Evolutionary conservation across 768 basidiomycete species (phyloP), one percentile per base, ranked within the genome.

Genomic region (Mycena vitilis): DNA sequence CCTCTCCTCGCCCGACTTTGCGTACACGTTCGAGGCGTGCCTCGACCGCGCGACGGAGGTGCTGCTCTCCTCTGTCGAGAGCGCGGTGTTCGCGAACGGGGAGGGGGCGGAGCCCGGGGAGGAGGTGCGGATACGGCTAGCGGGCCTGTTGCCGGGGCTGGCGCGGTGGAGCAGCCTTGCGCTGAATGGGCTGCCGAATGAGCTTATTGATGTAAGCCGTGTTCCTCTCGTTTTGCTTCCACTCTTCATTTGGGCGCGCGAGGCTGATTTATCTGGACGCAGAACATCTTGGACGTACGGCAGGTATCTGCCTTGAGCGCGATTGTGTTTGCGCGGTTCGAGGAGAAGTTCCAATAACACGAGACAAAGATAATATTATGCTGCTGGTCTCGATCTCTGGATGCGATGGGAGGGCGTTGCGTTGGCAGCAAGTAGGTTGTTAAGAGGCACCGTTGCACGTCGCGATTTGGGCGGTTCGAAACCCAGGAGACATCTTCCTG

Each of bases 201-300:
- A 93, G 76, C 81, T 95, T 71, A 86, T 95, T 34, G 94, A 96
- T 81, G 95, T 95, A n/a, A n/a, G n/a, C n/a, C n/a, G 75, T 78
- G 92, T 86, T 5, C 36, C 10, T 36, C 23, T 9, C 54, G 49
- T 45, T 47, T 49, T 65, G 18, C 64, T 56, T 63, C 16, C 4
- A 60, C 13, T 23, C 20, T 61, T 5, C 36, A 16, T 58, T 3
- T 53, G 3, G 30, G 30, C 5, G 9, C 5, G 5, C 12, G 34
- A 47, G 51, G 22, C 48, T 70, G 47, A 42, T 38, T 49, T 40
- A 55, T 47, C 37, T 63, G 60, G 52, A 58, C 51, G 1, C 73
- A 94, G 92, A 87, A 85, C 65, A 73, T 94, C 52, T 81, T 89
- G 76, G 87, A 84, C 20, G 73, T 89, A 65, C 81, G 88, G 69